These are phyloP conservation scores for Alternaria alternata DNA, from an alignment of 2,329 filamentous ascomycete genomes.

Conservation along the genomic window DNA sequence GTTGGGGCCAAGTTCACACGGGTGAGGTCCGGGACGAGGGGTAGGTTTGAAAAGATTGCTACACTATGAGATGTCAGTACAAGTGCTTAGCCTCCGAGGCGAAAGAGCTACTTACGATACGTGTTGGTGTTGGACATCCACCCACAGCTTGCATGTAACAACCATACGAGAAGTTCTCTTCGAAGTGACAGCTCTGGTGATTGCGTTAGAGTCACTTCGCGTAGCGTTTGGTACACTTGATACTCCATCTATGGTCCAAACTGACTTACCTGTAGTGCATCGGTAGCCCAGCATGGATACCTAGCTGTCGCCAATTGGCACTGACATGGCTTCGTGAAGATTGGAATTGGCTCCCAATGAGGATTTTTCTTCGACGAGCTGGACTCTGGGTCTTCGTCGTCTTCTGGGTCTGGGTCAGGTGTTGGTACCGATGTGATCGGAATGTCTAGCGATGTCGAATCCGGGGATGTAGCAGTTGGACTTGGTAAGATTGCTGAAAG, in stretches of 20 bases:
- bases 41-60: conserved; percentile 32
- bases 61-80: conserved; percentile 29
- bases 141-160: conserved; percentile 40
- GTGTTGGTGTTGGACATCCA: conserved; percentile 40
- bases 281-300: conserved; percentile 43
- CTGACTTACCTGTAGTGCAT: conserved; percentile 37
- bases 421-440: conserved; percentile 22
- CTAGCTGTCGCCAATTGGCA: conserved; percentile 33
- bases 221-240: background rate
- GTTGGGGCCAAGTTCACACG: conserved; percentile 35
- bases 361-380: conserved; percentile 55
- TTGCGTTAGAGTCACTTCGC: conserved; percentile 11
- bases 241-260: background rate
- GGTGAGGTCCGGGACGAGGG: conserved; percentile 35
- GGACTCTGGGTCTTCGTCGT: conserved; percentile 8
- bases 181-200: conserved; percentile 38
- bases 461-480: conserved; percentile 21
- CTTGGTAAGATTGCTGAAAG: conserved; percentile 17
- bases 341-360: conserved; percentile 62
- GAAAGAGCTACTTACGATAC: conserved; percentile 28
- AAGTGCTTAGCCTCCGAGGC: background rate
- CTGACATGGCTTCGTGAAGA: conserved; percentile 62
- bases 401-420: conserved; percentile 8
- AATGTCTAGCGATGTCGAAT: conserved; percentile 37
- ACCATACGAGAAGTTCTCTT: conserved; percentile 40